Percentiles rank a stretch among this genome's conserved stretches.
Evolutionary conservation across 1,139 yeast species (phyloP).

Genomic region (Protomyces macrosporus): DNA sequence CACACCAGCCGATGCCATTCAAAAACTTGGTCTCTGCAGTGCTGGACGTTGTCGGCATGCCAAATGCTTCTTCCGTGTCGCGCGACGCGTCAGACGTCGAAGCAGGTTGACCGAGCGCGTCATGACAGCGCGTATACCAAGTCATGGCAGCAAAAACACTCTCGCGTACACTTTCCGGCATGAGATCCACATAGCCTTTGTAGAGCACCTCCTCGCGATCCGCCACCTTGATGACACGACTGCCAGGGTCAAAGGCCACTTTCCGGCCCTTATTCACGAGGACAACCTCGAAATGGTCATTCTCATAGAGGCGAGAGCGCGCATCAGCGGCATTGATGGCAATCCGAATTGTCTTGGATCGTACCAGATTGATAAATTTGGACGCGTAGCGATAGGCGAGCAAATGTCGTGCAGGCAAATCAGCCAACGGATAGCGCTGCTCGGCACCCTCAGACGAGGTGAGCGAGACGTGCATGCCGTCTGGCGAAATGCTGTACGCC

Average conservation of each 20-base stretch:
- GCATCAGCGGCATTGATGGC: slow-evolving; percentile 16
- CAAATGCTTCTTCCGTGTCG: not conserved
- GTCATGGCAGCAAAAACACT: slow-evolving; percentile 9
- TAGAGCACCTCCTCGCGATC: slow-evolving; percentile 9
- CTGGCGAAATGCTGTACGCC: slow-evolving; percentile 5
- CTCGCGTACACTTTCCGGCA: not conserved
- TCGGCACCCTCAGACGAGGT: not conserved
- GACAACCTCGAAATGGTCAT: slow-evolving; percentile 19
- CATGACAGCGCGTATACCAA: slow-evolving; percentile 17
- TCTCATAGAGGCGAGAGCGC: slow-evolving; percentile 7
- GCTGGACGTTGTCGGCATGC: not conserved
- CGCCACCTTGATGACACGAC: slow-evolving; percentile 9
- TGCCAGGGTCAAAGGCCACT: slow-evolving; percentile 1
- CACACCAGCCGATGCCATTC: slow-evolving; percentile 26
- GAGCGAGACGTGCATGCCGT: not conserved
- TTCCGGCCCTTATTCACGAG: slow-evolving; percentile 7
- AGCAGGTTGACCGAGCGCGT: slow-evolving; percentile 6
- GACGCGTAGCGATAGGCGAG: slow-evolving; percentile 28
- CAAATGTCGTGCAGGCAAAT: slow-evolving; percentile 26
- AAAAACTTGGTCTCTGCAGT: slow-evolving; percentile 3
- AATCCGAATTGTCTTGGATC: slow-evolving; percentile 20
- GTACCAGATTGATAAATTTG: slow-evolving; percentile 24
- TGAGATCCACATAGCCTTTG: slow-evolving; percentile 9
- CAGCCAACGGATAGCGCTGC: slow-evolving; percentile 15
- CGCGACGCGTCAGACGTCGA: not conserved